Evolutionary conservation across 257 asterid genomes (phyloP), one percentile per base, ranked within the genome.

Genomic region (Cinchona pubescens): DNA sequence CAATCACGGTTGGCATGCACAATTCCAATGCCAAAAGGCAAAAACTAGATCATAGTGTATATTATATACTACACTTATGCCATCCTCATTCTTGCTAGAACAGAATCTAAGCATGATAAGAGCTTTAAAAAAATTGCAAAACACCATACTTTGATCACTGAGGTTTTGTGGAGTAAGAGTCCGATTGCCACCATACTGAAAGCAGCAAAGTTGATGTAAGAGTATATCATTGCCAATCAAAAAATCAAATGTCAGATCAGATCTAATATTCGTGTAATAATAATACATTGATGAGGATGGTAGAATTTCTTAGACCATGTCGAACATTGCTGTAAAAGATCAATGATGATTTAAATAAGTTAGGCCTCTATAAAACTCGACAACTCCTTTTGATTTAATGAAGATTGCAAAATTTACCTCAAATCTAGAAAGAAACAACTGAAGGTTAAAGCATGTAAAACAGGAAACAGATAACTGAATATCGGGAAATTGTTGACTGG

Each of bases 101-200:
- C 25, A 63, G 62, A 49, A 27, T 34, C 63, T 53, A 49, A n/a
- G 40, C 13, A 71, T 32, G 45, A 58, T 51, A 32, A 37, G 14
- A 71, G 42, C 40, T 40, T 48, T n/a, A n/a, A n/a, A 67, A 73
- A 30, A 37, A 42, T 30, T 35, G 59, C 61, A 32, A 38, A 34
- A 42, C 30, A 29, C 56, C 86, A 15, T 90, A 91, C 98, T 91
- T 86, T 91, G 98, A 77, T 94, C 98, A 65, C 87, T 86, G 79
- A 90, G 84, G 74, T 79, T 94, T 75, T 88, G 96, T 74, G 96
- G 69, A 79, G 96, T 85, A 70, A 94, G 90, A 79, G 82, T 79
- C 79, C 98, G 88, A 71, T 77, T 88, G 85, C 87, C 90, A 68
- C 90, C 91, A 75, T 93, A 87, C 98, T 94, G 96, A 74, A 83